Conservation (phyloP, 2,329 filamentous ascomycete genomes). For the Canariomyces notabilis region DNA sequence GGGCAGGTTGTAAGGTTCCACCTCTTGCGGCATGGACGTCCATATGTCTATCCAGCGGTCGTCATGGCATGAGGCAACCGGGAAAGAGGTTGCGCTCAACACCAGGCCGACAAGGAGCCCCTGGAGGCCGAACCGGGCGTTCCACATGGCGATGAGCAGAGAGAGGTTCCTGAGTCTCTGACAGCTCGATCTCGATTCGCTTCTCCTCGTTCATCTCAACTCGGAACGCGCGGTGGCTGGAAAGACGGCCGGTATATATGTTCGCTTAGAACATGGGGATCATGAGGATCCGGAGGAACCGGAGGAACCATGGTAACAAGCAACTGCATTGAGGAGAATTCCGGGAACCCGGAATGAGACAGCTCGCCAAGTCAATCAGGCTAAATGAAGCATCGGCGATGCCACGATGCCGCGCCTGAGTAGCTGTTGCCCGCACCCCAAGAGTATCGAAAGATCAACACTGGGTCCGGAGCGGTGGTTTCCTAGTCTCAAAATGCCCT, state of each 20-base stretch:
- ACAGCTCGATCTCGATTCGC: too few species aligned
- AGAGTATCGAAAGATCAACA: background rate
- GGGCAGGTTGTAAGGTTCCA: constrained; percentile 55
- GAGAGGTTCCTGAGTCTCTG: background rate
- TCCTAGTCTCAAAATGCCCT: constrained; percentile 13
- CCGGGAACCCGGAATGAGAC: constrained; percentile 17
- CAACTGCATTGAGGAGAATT: constrained; percentile 1
- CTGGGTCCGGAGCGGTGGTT: constrained; percentile 6
- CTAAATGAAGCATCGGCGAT: constrained; percentile 17
- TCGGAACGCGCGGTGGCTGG: background rate
- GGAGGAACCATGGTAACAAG: constrained; percentile 2
- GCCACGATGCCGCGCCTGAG: too few species aligned
- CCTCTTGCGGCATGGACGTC: constrained; percentile 59
- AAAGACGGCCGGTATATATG: constrained; percentile 6
- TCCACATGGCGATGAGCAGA: constrained; percentile 9
- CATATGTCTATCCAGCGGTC: constrained; percentile 57
- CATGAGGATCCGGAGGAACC: constrained; percentile 19
- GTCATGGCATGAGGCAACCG: constrained; percentile 18
- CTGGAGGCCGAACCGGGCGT: constrained; percentile 7
- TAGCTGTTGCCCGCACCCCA: constrained; percentile 1
- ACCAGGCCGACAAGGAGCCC: constrained; percentile 16
- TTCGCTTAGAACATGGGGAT: too few species aligned
- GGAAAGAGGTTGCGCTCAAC: constrained; percentile 10
- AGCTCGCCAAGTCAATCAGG: constrained; percentile 15
- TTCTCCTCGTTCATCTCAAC: background rate